Conservation (phyloP, 257 asterid species). For the Jacaranda mimosifolia region DNA sequence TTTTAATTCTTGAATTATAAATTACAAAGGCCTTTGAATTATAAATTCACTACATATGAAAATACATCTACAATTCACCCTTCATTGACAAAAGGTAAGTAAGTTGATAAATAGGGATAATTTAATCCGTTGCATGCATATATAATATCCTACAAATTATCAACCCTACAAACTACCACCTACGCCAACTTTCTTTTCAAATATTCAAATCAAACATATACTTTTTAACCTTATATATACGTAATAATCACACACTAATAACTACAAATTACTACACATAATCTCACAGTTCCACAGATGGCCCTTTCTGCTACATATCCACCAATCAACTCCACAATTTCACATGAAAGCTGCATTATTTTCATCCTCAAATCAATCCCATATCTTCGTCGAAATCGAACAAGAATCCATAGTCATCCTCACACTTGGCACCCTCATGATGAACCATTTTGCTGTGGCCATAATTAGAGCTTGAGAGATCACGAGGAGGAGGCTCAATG, state of each 20-base stretch:
- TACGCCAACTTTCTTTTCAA: constrained; percentile 29
- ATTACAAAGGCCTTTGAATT: too few species aligned
- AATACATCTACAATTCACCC: too few species aligned
- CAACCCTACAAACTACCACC: constrained; percentile 1
- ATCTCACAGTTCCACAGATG: constrained; percentile 27
- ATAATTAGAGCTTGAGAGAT: constrained; percentile 10
- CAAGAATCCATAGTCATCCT: constrained; percentile 52
- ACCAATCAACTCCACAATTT: constrained; percentile 19
- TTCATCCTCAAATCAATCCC: constrained; percentile 55
- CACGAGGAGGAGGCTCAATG: background rate
- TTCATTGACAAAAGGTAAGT: too few species aligned
- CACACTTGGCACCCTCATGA: constrained; percentile 31
- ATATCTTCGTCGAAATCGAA: constrained; percentile 45
- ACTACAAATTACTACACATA: constrained; percentile 29
- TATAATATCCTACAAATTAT: constrained; percentile 3
- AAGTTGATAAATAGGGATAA: constrained; percentile 5
- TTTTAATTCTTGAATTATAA: too few species aligned
- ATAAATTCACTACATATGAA: too few species aligned
- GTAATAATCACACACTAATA: constrained; percentile 34
- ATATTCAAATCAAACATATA: constrained; percentile 31
- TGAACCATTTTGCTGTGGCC: constrained; percentile 15
- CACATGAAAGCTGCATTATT: constrained; percentile 51
- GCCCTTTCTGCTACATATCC: background rate
- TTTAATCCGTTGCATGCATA: background rate
- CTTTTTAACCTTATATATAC: background rate